A percentile compares a stretch with the other conserved stretches of the same genome.
Conservation (phyloP, 768 basidiomycete genomes). For the Cantharellus anzutake region DNA sequence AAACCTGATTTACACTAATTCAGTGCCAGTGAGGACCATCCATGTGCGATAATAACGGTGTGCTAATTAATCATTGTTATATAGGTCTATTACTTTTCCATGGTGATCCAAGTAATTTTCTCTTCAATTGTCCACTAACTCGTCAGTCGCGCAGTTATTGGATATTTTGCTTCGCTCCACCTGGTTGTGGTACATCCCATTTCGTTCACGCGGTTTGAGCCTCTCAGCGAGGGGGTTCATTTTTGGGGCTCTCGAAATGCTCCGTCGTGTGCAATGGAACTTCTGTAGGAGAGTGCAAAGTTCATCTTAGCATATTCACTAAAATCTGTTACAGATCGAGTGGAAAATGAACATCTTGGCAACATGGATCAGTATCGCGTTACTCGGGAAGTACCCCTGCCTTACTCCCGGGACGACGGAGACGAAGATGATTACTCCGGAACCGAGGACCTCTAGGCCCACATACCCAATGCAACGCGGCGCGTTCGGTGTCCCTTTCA, state of each 20-base stretch:
- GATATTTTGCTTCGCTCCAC: constrained; percentile 62
- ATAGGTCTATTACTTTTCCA: constrained; percentile 61
- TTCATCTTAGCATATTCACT: too few species aligned
- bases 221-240: constrained; percentile 44
- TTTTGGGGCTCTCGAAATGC: constrained; percentile 39
- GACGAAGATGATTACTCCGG: too few species aligned
- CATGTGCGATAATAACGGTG: too few species aligned
- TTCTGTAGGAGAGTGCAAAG: neutral
- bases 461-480: too few species aligned
- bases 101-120: constrained; percentile 26
- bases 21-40: constrained; percentile 29
- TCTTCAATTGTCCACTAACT: neutral
- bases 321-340: too few species aligned
- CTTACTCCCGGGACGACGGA: too few species aligned
- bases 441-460: too few species aligned
- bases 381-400: too few species aligned
- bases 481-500: too few species aligned
- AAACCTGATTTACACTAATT: constrained; percentile 53
- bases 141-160: constrained; percentile 26
- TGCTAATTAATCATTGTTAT: too few species aligned
- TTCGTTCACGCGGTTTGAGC: constrained; percentile 20
- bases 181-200: constrained; percentile 66
- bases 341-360: too few species aligned
- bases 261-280: neutral
- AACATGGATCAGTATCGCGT: too few species aligned